These are phyloP conservation scores for Diphasiastrum complanatum DNA, from an alignment of 83 land plant species.

Conservation along the genomic window DNA sequence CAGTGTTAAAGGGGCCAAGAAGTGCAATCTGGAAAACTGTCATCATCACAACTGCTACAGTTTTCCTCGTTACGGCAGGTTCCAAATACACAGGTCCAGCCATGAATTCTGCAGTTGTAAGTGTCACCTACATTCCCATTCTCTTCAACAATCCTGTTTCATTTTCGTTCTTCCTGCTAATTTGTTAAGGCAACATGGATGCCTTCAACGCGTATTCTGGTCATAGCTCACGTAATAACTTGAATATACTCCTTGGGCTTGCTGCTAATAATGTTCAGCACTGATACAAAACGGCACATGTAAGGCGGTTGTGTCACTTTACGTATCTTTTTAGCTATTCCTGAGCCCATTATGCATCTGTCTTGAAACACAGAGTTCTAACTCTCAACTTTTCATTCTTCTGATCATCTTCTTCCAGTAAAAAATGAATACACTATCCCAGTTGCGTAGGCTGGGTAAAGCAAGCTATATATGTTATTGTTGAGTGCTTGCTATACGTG, in stretches of 20 bases:
- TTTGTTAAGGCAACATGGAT: too few relatives aligned
- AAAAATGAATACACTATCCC: background rate
- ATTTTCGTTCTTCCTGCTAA: constrained; percentile 8
- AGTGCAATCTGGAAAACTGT: constrained; percentile 53
- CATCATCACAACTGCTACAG: constrained; percentile 69
- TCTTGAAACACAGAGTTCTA: too few relatives aligned
- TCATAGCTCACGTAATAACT: too few relatives aligned
- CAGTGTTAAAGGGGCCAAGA: constrained; percentile 45
- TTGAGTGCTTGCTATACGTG: background rate
- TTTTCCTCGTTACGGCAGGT: constrained; percentile 64
- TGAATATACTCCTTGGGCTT: too few relatives aligned
- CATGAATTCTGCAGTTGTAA: constrained; percentile 97
- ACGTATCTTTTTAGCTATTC: too few relatives aligned
- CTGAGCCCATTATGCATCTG: too few relatives aligned
- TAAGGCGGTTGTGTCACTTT: too few relatives aligned
- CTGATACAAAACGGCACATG: too few relatives aligned
- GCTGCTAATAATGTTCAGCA: too few relatives aligned
- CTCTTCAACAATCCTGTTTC: background rate
- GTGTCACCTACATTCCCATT: constrained; percentile 13
- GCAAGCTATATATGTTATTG: background rate
- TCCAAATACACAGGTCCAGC: constrained; percentile 81
- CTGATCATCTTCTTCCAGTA: background rate
- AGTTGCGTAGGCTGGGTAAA: background rate
- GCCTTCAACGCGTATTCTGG: background rate
- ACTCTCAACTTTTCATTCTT: background rate